These are phyloP conservation scores for Annulohypoxylon stygium DNA, from an alignment of 495 filamentous ascomycete species.

Conservation along the genomic window DNA sequence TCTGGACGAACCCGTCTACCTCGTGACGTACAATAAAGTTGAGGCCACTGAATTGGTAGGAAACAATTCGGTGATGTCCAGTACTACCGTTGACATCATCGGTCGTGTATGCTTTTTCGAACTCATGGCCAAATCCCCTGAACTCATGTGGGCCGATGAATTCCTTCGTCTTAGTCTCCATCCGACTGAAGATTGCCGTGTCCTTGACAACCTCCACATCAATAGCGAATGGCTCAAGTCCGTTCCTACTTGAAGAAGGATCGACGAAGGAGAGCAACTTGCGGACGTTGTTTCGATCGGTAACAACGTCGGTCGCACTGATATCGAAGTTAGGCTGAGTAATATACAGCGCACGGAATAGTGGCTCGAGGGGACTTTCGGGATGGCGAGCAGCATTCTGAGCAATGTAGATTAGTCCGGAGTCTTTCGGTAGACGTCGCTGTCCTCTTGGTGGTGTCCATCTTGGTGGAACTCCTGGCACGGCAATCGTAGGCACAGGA, in stretches of 20 bases:
- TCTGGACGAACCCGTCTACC: slow-evolving; percentile 59
- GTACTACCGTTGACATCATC: slow-evolving; percentile 54
- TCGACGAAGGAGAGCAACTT: slow-evolving; percentile 65
- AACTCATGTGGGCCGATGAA: slow-evolving; percentile 55
- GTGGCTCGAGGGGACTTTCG: slow-evolving; percentile 61
- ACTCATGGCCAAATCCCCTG: slow-evolving; percentile 61
- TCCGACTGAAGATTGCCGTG: slow-evolving; percentile 59
- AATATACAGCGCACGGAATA: slow-evolving; percentile 63
- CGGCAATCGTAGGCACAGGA: slow-evolving; percentile 54
- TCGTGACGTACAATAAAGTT: slow-evolving; percentile 63
- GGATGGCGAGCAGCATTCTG: slow-evolving; percentile 63
- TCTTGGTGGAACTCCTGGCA: slow-evolving; percentile 57
- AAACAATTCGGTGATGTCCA: slow-evolving; percentile 63
- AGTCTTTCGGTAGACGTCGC: slow-evolving; percentile 52
- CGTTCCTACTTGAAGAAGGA: slow-evolving; percentile 42
- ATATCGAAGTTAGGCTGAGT: slow-evolving; percentile 61
- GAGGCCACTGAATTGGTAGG: slow-evolving; percentile 60
- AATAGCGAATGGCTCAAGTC: slow-evolving; percentile 59
- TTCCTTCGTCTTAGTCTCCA: slow-evolving; percentile 51
- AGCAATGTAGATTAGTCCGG: slow-evolving; percentile 56
- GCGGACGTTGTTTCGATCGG: slow-evolving; percentile 67
- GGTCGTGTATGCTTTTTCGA: slow-evolving; percentile 64
- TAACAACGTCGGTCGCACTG: slow-evolving; percentile 59
- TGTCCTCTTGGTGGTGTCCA: slow-evolving; percentile 53
- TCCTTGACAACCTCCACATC: slow-evolving; percentile 57